phyloP scores from a whole-genome alignment of 345 rosid species.

The Durio zibethinus region DNA sequence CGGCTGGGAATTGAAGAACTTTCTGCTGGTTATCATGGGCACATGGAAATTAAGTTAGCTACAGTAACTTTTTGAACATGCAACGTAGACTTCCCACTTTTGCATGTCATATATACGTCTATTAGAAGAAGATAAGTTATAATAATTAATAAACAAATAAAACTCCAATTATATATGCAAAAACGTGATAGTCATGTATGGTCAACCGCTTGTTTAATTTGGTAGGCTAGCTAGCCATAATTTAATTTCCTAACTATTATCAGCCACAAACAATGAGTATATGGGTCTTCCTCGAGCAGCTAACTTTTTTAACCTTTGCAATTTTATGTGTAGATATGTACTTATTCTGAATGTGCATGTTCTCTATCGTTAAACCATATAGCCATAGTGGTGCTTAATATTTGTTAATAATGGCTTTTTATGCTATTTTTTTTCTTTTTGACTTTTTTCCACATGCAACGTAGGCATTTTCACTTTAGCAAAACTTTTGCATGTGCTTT shows the following conservation, averaged over 20 bases:
- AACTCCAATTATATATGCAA: not conserved
- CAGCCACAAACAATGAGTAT: not conserved
- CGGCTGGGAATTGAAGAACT: not conserved
- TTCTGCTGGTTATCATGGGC: not conserved
- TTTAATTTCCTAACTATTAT: too few species aligned
- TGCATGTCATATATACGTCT: not conserved
- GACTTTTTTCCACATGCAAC: conserved; percentile 6
- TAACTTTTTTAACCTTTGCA: not conserved
- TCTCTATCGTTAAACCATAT: not conserved
- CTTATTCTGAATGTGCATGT: not conserved
- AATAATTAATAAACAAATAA: too few species aligned
- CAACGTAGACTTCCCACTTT: conserved; percentile 21
- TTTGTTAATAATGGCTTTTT: too few species aligned
- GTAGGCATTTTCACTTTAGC: conserved; percentile 5
- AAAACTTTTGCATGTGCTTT: conserved; percentile 1
- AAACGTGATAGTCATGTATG: not conserved
- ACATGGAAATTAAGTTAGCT: not conserved
- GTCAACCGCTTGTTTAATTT: not conserved
- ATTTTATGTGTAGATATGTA: not conserved
- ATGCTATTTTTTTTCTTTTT: too few species aligned
- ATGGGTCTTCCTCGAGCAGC: not conserved
- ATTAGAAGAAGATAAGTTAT: not conserved
- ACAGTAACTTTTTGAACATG: conserved; percentile 15
- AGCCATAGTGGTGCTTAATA: too few species aligned
- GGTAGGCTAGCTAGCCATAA: not conserved